These are phyloP conservation scores for Hyphodiscus sp. DNA, from an alignment of 2,329 filamentous ascomycete genomes.

Conservation along the genomic window DNA sequence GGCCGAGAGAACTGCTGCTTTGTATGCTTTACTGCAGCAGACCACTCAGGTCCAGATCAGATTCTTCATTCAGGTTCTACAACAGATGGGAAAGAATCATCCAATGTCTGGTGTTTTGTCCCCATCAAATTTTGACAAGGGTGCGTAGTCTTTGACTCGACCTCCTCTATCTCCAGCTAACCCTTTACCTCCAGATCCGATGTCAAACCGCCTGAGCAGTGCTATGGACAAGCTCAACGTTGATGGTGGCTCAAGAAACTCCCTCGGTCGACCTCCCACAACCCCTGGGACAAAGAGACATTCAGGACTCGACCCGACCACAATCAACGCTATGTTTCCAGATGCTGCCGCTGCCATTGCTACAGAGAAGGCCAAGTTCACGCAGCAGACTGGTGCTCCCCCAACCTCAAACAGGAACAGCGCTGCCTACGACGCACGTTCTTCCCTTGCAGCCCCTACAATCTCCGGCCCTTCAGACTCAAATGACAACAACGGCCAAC, in stretches of 20 bases:
- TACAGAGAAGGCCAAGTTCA: constrained; percentile 96
- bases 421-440: constrained; percentile 66
- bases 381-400: constrained; percentile 85
- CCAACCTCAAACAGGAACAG: constrained; percentile 93
- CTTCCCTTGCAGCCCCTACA: constrained; percentile 65
- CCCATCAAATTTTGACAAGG: constrained; percentile 94
- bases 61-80: constrained; percentile 97
- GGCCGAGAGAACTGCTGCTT: constrained; percentile 87
- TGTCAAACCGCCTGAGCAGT: constrained; percentile 93
- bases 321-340: constrained; percentile 98
- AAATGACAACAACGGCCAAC: constrained; percentile 53
- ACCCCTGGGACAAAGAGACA: constrained; percentile 80
- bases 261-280: constrained; percentile 71
- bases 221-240: constrained; percentile 94
- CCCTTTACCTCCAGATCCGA: constrained; percentile 63
- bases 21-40: constrained; percentile 94
- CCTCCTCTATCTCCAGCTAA: constrained; percentile 6
- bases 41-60: constrained; percentile 98
- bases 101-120: constrained; percentile 95
- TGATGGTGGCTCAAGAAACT: constrained; percentile 79
- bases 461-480: constrained; percentile 65
- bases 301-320: constrained; percentile 86
- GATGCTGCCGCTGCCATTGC: constrained; percentile 98
- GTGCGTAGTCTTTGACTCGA: constrained; percentile 40
- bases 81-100: constrained; percentile 98